phyloP scores from a whole-genome alignment of 1,284 basidiomycete genomes.

The Melampsora abietis-canadensis region DNA sequence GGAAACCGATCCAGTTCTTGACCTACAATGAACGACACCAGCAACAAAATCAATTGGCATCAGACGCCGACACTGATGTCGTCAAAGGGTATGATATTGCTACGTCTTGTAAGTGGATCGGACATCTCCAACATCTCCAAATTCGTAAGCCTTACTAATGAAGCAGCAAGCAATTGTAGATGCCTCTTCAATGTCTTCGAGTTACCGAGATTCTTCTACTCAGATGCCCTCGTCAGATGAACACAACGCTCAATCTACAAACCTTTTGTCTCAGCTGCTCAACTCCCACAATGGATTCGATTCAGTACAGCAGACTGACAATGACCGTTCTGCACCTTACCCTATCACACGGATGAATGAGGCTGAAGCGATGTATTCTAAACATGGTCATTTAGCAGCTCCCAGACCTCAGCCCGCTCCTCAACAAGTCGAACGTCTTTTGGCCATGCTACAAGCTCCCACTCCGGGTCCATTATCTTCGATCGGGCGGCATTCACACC shows the following conservation, averaged over 20 bases:
- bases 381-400: conserved; percentile 39
- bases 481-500: background rate
- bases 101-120: conserved; percentile 29
- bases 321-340: background rate
- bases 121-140: background rate
- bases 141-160: too few relatives aligned
- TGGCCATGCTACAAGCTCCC: conserved; percentile 35
- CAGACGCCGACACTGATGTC: conserved; percentile 29
- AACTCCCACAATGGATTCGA: background rate
- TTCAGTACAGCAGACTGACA: background rate
- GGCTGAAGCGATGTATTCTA: conserved; percentile 17
- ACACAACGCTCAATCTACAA: background rate
- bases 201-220: conserved; percentile 21
- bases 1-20: background rate
- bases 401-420: conserved; percentile 36
- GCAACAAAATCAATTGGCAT: conserved; percentile 2
- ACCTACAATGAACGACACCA: background rate
- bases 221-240: conserved; percentile 16
- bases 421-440: conserved; percentile 29
- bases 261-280: background rate
- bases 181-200: conserved; percentile 32
- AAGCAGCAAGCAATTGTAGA: background rate
- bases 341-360: background rate
- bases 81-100: conserved; percentile 28
- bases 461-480: conserved; percentile 11